Base-by-base conservation (phyloP, 352 stramenopile genomes). In the Phytophthora litchii region DNA sequence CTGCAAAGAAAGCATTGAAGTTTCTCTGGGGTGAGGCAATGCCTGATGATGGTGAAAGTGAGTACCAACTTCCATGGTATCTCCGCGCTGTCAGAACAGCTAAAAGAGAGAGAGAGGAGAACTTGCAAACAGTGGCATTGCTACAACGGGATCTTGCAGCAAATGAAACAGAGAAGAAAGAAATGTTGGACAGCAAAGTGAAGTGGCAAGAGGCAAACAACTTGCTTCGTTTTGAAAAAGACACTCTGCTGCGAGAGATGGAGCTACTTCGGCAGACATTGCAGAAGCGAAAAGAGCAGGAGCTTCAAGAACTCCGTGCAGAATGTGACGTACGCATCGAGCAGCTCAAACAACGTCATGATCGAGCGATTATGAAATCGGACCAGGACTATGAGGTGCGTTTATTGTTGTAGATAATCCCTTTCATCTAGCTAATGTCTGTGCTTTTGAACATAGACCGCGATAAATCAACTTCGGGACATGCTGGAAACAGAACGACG, bases 171-270 rank as follows among this genome's bases (percentile, higher is more conserved):
- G 64, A 80, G n/a, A 68, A 70, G 7, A 59, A 70, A 4, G 49
- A 64, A 14, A 16, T 78, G 5, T 32, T 66, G 17, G 54, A 71
- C 41, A 71, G 41, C 11, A 78, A 68, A 19, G 6, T 41, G 14
- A 66, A 81, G 19, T 65, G 85, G 13, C 71, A 88, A 17, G 74
- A 92, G 38, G 50, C 61, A 4, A 76, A 75, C n/a, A 79, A 76
- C 27, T 60, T 86, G 37, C 60, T 92, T 29, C 51, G 67, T 16
- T 90, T 92, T 54, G 82, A 92, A 46, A 90, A 89, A 47, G 82
- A 89, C 13, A 89, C 82, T 1, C 10, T 84, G 13, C 45, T 76
- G 9, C 78, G 77, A 21, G 82, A 92, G 43, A 76, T 92, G 57
- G 72, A 76, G n/a, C 21, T 83, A 31, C 64, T 88, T 9, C 32